Conservation (phyloP, 1,139 yeast species). For the Candida pseudoviswanathii region DNA sequence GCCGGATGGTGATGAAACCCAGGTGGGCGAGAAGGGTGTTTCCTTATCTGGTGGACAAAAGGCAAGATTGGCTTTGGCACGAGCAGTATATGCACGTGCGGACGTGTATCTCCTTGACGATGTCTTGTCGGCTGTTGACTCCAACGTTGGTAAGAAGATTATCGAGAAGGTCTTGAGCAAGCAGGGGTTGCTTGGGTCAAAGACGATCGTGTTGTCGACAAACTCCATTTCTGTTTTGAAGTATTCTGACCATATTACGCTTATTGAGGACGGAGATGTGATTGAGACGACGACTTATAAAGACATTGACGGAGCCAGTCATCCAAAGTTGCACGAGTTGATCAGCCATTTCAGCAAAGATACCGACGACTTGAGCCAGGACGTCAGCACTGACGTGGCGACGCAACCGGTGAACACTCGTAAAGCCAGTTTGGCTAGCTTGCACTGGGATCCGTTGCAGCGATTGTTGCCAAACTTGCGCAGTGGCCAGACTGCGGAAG, state of each 20-base stretch:
- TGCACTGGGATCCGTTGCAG: too few species aligned
- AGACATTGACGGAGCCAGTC: too few species aligned
- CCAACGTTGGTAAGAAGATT: conserved; percentile 36
- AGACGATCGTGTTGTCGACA: conserved; percentile 37
- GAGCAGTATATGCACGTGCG: conserved; percentile 42
- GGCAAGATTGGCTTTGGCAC: conserved; percentile 38
- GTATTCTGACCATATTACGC: conserved; percentile 28
- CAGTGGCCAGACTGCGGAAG: too few species aligned
- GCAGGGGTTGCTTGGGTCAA: conserved; percentile 29
- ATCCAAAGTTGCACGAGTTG: too few species aligned
- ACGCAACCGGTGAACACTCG: too few species aligned
- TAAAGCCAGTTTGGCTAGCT: too few species aligned
- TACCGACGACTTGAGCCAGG: too few species aligned
- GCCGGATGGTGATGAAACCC: conserved; percentile 41
- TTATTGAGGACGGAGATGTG: conserved; percentile 36
- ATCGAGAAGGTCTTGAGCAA: conserved; percentile 29
- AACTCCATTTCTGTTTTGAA: conserved; percentile 34
- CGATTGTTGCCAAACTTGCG: too few species aligned
- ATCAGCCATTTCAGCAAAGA: too few species aligned
- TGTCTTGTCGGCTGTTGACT: conserved; percentile 38
- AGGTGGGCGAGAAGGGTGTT: conserved; percentile 45
- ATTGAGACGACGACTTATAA: too few species aligned
- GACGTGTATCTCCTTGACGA: conserved; percentile 39
- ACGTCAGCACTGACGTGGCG: too few species aligned
- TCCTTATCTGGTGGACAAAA: conserved; percentile 45